Evolutionary conservation across 441 rosid species (phyloP).

Genomic region (Omphalea diandra): DNA sequence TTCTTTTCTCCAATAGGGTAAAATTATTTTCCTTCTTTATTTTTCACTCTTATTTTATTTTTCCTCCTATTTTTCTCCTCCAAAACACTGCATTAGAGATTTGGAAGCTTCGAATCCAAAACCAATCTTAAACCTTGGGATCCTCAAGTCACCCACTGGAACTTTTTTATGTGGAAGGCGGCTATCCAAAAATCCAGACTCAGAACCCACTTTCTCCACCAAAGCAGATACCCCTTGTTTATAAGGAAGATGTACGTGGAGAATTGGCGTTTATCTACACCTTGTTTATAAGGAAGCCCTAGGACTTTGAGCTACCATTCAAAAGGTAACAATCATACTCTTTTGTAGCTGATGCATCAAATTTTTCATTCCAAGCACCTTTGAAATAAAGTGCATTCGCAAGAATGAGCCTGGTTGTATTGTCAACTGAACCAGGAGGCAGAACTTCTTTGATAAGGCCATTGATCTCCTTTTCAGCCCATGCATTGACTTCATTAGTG

Average conservation of each 20-base stretch:
- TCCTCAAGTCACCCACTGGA: slow-evolving; percentile 50
- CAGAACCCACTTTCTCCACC: slow-evolving; percentile 44
- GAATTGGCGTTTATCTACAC: slow-evolving; percentile 56
- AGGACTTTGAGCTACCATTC: slow-evolving; percentile 60
- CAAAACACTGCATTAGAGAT: no score
- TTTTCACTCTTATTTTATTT: no score
- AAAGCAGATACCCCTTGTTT: slow-evolving; percentile 59
- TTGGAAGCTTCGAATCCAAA: slow-evolving; percentile 67
- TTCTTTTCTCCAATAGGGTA: no score
- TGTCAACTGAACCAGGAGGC: slow-evolving; percentile 58
- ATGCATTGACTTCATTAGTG: slow-evolving; percentile 54
- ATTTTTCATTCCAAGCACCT: slow-evolving; percentile 75
- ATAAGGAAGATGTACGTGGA: slow-evolving; percentile 80
- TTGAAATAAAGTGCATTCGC: slow-evolving; percentile 85
- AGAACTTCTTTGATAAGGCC: slow-evolving; percentile 76
- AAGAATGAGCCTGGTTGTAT: slow-evolving; percentile 53
- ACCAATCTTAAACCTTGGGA: slow-evolving; percentile 67
- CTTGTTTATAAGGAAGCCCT: slow-evolving; percentile 72
- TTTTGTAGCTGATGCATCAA: slow-evolving; percentile 53
- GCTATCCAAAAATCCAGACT: slow-evolving; percentile 50
- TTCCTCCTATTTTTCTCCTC: no score
- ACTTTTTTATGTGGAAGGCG: slow-evolving; percentile 47
- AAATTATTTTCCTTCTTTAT: no score
- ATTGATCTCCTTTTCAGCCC: slow-evolving; percentile 70
- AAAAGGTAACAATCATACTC: slow-evolving; percentile 63